These are phyloP conservation scores for Kwoniella mangroviensis DNA, from an alignment of 768 basidiomycete species.

Conservation along the genomic window DNA sequence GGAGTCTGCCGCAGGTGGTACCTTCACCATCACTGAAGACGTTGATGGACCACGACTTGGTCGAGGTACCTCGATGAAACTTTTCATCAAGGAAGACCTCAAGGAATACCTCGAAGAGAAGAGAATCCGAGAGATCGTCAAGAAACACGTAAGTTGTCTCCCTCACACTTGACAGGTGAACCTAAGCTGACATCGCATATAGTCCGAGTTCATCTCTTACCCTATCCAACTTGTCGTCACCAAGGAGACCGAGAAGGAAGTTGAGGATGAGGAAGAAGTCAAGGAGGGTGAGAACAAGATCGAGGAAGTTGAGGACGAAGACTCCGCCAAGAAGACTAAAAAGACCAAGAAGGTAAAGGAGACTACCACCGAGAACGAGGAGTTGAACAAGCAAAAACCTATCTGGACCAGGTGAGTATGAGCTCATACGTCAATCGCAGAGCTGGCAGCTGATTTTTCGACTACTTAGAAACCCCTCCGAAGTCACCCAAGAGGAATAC, in stretches of 20 bases:
- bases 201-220: conserved; percentile 98
- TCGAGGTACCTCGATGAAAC: conserved; percentile 79
- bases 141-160: conserved; percentile 73
- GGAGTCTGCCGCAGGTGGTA: conserved; percentile 99
- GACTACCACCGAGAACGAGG: conserved; percentile 83
- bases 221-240: conserved; percentile 97
- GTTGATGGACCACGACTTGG: conserved; percentile 85
- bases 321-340: conserved; percentile 76
- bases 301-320: conserved; percentile 74
- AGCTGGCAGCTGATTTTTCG: neutral
- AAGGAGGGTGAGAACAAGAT: conserved; percentile 71
- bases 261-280: conserved; percentile 67
- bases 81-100: conserved; percentile 95
- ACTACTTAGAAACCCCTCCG: conserved; percentile 78
- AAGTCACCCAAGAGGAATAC: conserved; percentile 93
- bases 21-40: conserved; percentile 97
- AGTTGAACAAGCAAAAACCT: conserved; percentile 99
- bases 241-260: conserved; percentile 99
- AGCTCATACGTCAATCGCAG: too few relatives aligned
- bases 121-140: conserved; percentile 98
- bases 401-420: conserved; percentile 75
- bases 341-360: conserved; percentile 95
- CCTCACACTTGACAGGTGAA: too few relatives aligned
- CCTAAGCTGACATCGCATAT: conserved; percentile 2
- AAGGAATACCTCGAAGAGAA: conserved; percentile 99